These are phyloP conservation scores for Dictyophora rubrovolvata DNA, from an alignment of 768 basidiomycete genomes.

Conservation along the genomic window DNA sequence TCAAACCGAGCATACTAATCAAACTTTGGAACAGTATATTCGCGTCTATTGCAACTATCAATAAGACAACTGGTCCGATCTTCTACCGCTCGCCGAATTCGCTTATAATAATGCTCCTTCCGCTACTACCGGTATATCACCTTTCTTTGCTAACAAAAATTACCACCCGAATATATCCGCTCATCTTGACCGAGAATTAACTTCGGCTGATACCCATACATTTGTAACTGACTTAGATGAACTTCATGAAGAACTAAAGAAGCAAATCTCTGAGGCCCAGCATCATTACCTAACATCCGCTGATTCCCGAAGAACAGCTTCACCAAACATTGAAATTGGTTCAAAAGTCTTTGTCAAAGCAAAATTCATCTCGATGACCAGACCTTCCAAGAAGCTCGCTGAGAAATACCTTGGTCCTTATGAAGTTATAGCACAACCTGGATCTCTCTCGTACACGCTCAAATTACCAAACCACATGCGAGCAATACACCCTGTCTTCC, in stretches of 20 bases:
- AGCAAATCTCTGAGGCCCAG: background rate
- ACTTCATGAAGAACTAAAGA: background rate
- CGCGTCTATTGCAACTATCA: slow-evolving; percentile 22
- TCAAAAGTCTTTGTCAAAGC: background rate
- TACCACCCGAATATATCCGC: slow-evolving; percentile 13
- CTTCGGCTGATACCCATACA: background rate
- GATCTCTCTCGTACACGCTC: background rate
- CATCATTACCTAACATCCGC: background rate
- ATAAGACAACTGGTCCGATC: slow-evolving; percentile 26
- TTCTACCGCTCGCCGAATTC: slow-evolving; percentile 25
- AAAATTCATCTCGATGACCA: background rate
- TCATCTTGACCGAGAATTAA: background rate
- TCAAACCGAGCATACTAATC: slow-evolving; percentile 31
- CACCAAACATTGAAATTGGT: background rate
- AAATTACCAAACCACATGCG: background rate
- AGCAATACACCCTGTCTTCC: slow-evolving; percentile 16
- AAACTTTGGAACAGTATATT: slow-evolving; percentile 30
- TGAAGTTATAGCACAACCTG: background rate
- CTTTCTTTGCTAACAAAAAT: slow-evolving; percentile 23
- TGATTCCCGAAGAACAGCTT: too few species aligned
- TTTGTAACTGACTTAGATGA: background rate
- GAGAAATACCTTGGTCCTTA: background rate
- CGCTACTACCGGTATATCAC: slow-evolving; percentile 19
- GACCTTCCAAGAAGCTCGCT: background rate
- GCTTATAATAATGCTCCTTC: slow-evolving; percentile 25